Evolutionary conservation across 495 filamentous ascomycete species (phyloP).

Genomic region (Penicillium simplicissimum): DNA sequence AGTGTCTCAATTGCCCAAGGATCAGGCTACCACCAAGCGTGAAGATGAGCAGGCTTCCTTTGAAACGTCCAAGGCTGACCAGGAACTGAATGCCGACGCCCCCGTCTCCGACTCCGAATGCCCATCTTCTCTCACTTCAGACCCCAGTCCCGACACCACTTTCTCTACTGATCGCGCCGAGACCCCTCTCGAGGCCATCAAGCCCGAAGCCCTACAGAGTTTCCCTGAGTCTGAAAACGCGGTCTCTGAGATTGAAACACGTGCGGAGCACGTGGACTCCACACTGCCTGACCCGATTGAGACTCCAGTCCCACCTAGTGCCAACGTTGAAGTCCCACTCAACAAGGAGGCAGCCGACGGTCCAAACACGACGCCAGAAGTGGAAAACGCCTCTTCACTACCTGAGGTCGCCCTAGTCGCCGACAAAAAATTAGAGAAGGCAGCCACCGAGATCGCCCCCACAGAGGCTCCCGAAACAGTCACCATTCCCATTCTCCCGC

Average conservation of each 20-base stretch:
- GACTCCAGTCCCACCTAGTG: slow-evolving; percentile 41
- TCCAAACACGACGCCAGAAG: slow-evolving; percentile 29
- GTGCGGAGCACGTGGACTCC: slow-evolving; percentile 26
- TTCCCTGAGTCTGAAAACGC: neutral
- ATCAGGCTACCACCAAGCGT: neutral
- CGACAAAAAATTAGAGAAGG: slow-evolving; percentile 20
- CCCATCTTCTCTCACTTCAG: slow-evolving; percentile 22
- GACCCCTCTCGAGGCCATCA: slow-evolving; percentile 12
- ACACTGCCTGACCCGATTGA: slow-evolving; percentile 26
- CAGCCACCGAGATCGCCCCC: slow-evolving; percentile 8
- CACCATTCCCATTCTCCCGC: slow-evolving; percentile 26
- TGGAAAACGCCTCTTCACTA: slow-evolving; percentile 25
- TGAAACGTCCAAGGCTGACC: slow-evolving; percentile 13
- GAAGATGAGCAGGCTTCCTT: neutral
- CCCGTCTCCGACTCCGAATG: slow-evolving; percentile 20
- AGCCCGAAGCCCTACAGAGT: slow-evolving; percentile 25
- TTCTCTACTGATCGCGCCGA: slow-evolving; percentile 15
- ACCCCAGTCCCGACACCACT: slow-evolving; percentile 16
- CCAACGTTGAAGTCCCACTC: slow-evolving; percentile 36
- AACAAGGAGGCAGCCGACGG: slow-evolving; percentile 28
- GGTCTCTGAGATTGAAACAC: slow-evolving; percentile 33
- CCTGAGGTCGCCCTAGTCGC: slow-evolving; percentile 21
- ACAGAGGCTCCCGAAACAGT: slow-evolving; percentile 18
- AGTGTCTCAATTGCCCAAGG: neutral
- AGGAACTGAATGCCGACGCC: slow-evolving; percentile 27